Conservation (phyloP, 2,329 filamentous ascomycete genomes). For the Teratosphaeria pseudoeucalypti region DNA sequence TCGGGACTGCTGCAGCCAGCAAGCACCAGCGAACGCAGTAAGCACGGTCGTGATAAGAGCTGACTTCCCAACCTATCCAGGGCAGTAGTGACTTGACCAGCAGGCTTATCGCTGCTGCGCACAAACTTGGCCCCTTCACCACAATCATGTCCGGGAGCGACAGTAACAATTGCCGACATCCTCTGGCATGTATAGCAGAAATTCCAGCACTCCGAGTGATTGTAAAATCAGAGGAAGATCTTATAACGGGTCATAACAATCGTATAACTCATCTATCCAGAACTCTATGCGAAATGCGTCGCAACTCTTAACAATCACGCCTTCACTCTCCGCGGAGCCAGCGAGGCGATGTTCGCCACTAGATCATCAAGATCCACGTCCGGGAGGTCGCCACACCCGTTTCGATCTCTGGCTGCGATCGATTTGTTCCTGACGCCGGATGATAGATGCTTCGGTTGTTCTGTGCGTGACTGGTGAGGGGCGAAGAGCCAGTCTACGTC, state of each 20-base stretch:
- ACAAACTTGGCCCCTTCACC: not conserved
- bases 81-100: not conserved
- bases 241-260: not conserved
- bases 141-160: too few species aligned
- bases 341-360: slow-evolving; percentile 16
- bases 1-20: not conserved
- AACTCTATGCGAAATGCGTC: not conserved
- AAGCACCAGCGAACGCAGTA: not conserved
- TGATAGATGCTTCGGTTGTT: not conserved
- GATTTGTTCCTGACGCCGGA: not conserved
- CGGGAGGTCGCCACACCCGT: not conserved
- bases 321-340: slow-evolving; percentile 3
- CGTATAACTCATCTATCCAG: not conserved
- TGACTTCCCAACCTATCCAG: not conserved
- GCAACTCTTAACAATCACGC: not conserved
- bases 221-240: too few species aligned
- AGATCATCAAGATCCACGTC: slow-evolving; percentile 23
- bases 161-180: too few species aligned
- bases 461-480: not conserved
- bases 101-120: not conserved
- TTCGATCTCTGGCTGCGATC: not conserved
- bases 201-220: too few species aligned
- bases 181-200: too few species aligned
- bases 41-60: not conserved
- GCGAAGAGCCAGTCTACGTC: slow-evolving; percentile 20